A percentile compares a stretch with the other conserved stretches of the same genome.
Conservation (phyloP, 768 basidiomycete species). For the Tylopilus felleus region DNA sequence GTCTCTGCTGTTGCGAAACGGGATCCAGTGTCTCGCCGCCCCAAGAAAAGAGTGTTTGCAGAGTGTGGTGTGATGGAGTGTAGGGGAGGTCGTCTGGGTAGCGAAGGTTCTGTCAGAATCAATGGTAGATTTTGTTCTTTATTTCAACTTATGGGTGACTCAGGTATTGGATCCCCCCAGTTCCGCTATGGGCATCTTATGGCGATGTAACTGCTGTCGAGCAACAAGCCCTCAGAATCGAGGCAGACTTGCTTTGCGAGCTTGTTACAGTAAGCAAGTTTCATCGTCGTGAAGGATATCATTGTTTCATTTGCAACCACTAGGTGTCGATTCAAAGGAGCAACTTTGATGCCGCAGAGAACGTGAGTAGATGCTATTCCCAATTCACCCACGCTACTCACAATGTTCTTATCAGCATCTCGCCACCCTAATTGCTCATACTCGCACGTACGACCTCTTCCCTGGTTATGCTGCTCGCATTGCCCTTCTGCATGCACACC, state of each 20-base stretch:
- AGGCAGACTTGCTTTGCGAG: slow-evolving; percentile 71
- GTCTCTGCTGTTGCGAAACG: slow-evolving; percentile 64
- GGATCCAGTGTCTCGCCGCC: slow-evolving; percentile 70
- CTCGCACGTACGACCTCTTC: slow-evolving; percentile 58
- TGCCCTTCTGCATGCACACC: slow-evolving; percentile 66
- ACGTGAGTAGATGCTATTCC: slow-evolving; percentile 33
- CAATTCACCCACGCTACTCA: neutral
- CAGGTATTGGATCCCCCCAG: slow-evolving; percentile 29
- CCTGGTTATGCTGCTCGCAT: slow-evolving; percentile 55
- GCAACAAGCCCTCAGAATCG: slow-evolving; percentile 52
- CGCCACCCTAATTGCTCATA: slow-evolving; percentile 53
- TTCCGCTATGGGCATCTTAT: slow-evolving; percentile 52
- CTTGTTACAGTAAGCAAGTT: slow-evolving; percentile 51
- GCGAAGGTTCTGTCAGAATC: slow-evolving; percentile 7
- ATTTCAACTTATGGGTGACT: neutral
- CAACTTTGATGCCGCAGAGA: slow-evolving; percentile 62
- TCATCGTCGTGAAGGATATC: neutral
- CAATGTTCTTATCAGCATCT: slow-evolving; percentile 31
- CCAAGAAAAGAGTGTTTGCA: slow-evolving; percentile 70
- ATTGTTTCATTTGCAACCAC: neutral
- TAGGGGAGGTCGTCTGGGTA: slow-evolving; percentile 43
- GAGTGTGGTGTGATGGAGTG: slow-evolving; percentile 50
- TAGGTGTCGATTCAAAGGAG: slow-evolving; percentile 66
- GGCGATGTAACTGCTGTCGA: slow-evolving; percentile 49
- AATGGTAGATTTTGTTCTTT: slow-evolving; percentile 10